Conservation (phyloP, 2,329 filamentous ascomycete species). For the Pseudogymnoascus sp. region DNA sequence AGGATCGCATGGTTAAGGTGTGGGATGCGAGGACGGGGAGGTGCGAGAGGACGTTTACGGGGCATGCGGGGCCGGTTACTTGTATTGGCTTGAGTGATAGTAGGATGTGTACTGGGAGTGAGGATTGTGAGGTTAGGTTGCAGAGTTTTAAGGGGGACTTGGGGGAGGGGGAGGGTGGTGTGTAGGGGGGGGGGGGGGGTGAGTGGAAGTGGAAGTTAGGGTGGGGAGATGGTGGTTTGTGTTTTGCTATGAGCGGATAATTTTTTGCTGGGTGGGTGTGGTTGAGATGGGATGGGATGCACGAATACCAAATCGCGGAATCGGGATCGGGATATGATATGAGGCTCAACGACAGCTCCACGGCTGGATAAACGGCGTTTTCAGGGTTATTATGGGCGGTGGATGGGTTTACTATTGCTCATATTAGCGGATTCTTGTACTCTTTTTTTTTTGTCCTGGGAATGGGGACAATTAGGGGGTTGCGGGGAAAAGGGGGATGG, state of each 20-base stretch:
- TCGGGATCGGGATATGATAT: not conserved
- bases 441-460: not conserved
- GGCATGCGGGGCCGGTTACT: constrained; percentile 83
- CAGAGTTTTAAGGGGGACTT: constrained; percentile 53
- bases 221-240: not conserved
- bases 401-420: not conserved
- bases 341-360: not conserved
- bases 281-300: not conserved
- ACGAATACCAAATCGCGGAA: not conserved
- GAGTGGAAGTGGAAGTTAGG: no score
- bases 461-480: no score
- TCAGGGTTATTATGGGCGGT: no score
- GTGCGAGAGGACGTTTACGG: constrained; percentile 86
- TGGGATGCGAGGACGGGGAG: constrained; percentile 91
- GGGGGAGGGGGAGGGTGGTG: not conserved
- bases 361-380: not conserved
- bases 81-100: constrained; percentile 88
- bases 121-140: constrained; percentile 84
- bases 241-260: no score
- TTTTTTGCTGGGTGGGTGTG: no score
- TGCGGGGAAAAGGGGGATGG: not conserved
- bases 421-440: not conserved
- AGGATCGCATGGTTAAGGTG: constrained; percentile 90
- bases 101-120: constrained; percentile 81
- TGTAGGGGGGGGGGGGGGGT: not conserved